phyloP scores from a whole-genome alignment of 371 early-diverging fungal genomes.

The Syncephalis plumigaleata region DNA sequence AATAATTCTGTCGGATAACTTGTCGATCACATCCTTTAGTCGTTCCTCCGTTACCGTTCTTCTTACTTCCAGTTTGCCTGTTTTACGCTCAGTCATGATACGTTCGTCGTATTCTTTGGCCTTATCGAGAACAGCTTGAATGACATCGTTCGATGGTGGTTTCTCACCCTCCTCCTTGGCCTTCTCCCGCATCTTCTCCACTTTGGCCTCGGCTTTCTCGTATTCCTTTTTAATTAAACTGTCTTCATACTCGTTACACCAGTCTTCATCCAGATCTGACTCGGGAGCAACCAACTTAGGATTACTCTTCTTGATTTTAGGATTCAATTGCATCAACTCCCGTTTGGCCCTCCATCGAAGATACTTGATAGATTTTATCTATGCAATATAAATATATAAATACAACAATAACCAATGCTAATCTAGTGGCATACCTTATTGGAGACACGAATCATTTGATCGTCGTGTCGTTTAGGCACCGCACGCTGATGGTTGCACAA shows the following conservation, averaged over 20 bases:
- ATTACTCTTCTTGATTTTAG: slow-evolving; percentile 51
- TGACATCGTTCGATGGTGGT: slow-evolving; percentile 23
- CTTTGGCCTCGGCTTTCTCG: slow-evolving; percentile 32
- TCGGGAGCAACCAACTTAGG: slow-evolving; percentile 46
- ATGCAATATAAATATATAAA: slow-evolving; percentile 4
- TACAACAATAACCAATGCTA: neutral
- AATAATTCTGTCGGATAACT: slow-evolving; percentile 44
- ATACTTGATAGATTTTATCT: slow-evolving; percentile 68
- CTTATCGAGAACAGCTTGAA: slow-evolving; percentile 32
- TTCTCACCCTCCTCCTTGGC: slow-evolving; percentile 32
- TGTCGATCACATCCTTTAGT: slow-evolving; percentile 37
- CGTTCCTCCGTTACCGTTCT: slow-evolving; percentile 29
- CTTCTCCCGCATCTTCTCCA: slow-evolving; percentile 56
- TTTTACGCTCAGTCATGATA: slow-evolving; percentile 26
- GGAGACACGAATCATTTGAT: slow-evolving; percentile 55
- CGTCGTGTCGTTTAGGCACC: slow-evolving; percentile 63
- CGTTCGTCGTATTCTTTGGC: slow-evolving; percentile 23
- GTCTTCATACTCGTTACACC: slow-evolving; percentile 41
- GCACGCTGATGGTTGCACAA: slow-evolving; percentile 94
- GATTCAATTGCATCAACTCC: slow-evolving; percentile 45
- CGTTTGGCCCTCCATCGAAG: slow-evolving; percentile 50
- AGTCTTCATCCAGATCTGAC: slow-evolving; percentile 66
- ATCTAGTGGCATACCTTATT: slow-evolving; percentile 41
- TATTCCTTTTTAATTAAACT: slow-evolving; percentile 35
- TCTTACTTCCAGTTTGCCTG: slow-evolving; percentile 6